Conservation (phyloP, 495 filamentous ascomycete genomes). For the Penicillium waksmanii region DNA sequence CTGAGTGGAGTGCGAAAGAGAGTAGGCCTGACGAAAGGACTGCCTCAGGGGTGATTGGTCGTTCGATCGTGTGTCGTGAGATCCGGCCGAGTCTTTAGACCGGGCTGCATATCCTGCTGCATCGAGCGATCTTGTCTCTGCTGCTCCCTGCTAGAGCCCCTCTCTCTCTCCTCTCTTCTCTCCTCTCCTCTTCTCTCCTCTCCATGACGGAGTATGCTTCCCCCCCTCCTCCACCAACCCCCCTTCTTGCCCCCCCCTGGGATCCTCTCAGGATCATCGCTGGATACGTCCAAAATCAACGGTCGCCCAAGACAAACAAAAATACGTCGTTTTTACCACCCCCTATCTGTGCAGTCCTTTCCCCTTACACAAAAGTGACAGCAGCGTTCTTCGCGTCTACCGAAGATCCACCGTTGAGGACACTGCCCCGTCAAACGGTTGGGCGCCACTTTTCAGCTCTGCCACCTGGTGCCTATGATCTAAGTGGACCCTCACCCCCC, state of each 20-base stretch:
- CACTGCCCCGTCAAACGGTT: constrained; percentile 24
- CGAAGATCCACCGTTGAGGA: constrained; percentile 24
- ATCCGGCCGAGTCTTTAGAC: constrained; percentile 25
- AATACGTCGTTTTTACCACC: not conserved
- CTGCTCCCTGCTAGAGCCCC: not conserved
- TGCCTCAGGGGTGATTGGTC: constrained; percentile 11
- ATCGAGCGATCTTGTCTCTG: constrained; percentile 16
- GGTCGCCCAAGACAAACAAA: too few relatives aligned
- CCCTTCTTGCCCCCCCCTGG: too few relatives aligned
- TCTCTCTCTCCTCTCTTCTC: not conserved
- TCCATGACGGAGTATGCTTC: not conserved
- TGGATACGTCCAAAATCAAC: too few relatives aligned
- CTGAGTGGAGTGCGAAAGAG: constrained; percentile 4
- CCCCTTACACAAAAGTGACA: constrained; percentile 12
- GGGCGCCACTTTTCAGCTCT: constrained; percentile 28
- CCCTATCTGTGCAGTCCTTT: not conserved
- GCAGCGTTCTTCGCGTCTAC: constrained; percentile 30
- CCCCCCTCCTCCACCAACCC: too few relatives aligned
- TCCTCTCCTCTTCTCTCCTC: not conserved
- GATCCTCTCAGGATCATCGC: too few relatives aligned
- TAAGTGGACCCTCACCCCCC: constrained; percentile 18
- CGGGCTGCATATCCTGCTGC: constrained; percentile 12
- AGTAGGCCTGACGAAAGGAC: constrained; percentile 14
- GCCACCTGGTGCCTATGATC: constrained; percentile 9
- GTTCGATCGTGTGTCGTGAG: constrained; percentile 13